phyloP scores from a whole-genome alignment of 1,139 yeast species.

The Pichia sp. region DNA sequence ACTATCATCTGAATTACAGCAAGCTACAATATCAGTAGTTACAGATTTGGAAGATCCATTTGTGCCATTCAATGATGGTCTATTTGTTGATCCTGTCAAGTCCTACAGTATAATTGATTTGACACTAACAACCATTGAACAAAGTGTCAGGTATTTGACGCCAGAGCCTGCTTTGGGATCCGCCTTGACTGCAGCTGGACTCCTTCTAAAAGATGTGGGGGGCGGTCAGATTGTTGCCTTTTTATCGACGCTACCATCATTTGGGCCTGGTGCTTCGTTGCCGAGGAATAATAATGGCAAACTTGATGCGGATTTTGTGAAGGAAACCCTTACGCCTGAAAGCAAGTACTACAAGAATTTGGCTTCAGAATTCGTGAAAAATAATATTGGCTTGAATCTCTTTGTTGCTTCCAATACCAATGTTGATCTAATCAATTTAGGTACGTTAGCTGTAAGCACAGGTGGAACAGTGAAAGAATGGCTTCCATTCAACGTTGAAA shows the following conservation, averaged over 20 bases:
- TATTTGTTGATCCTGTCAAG: slow-evolving; percentile 75
- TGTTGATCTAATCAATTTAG: slow-evolving; percentile 72
- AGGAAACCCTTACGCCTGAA: slow-evolving; percentile 51
- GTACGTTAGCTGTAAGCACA: slow-evolving; percentile 59
- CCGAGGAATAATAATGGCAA: slow-evolving; percentile 39
- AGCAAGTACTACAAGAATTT: slow-evolving; percentile 59
- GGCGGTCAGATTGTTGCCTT: slow-evolving; percentile 82
- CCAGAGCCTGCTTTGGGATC: slow-evolving; percentile 76
- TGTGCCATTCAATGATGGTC: slow-evolving; percentile 72
- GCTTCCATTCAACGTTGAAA: slow-evolving; percentile 60
- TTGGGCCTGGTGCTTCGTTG: slow-evolving; percentile 78
- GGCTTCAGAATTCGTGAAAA: slow-evolving; percentile 51
- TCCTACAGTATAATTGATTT: slow-evolving; percentile 61
- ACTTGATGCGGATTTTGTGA: slow-evolving; percentile 53
- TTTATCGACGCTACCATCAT: slow-evolving; percentile 66
- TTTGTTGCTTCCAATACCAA: slow-evolving; percentile 59
- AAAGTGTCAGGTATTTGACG: slow-evolving; percentile 43
- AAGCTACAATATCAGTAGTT: slow-evolving; percentile 55
- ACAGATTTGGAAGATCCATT: slow-evolving; percentile 78
- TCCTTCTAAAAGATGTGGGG: slow-evolving; percentile 57
- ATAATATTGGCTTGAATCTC: slow-evolving; percentile 72
- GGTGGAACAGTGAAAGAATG: slow-evolving; percentile 71
- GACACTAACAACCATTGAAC: slow-evolving; percentile 61
- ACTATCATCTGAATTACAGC: slow-evolving; percentile 46
- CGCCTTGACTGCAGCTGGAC: slow-evolving; percentile 65